Evolutionary conservation across 768 basidiomycete species (phyloP).

Genomic region (Filobasidium floriforme): DNA sequence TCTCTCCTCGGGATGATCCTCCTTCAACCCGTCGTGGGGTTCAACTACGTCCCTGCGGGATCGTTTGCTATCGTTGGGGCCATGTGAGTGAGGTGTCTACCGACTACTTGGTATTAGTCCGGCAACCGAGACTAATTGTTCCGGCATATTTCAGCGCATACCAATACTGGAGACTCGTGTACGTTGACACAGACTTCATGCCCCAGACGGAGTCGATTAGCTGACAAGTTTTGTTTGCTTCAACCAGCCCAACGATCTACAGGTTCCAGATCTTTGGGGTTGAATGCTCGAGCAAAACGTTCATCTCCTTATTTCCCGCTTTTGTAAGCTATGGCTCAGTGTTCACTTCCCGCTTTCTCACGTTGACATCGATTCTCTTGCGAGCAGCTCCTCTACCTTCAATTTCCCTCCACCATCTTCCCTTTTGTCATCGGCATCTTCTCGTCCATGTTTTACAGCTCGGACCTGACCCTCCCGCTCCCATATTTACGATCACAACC

Average conservation of each 20-base stretch:
- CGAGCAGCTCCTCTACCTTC: slow-evolving; percentile 61
- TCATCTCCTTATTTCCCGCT: slow-evolving; percentile 57
- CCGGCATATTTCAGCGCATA: background rate
- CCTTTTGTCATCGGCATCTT: slow-evolving; percentile 61
- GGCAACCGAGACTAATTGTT: background rate
- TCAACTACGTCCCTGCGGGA: slow-evolving; percentile 70
- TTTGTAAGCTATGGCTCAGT: background rate
- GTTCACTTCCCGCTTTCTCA: background rate
- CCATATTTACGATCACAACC: slow-evolving; percentile 22
- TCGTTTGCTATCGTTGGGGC: slow-evolving; percentile 65
- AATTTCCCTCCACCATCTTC: slow-evolving; percentile 59
- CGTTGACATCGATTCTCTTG: too few relatives aligned
- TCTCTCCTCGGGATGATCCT: slow-evolving; percentile 62
- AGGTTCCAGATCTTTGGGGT: slow-evolving; percentile 64
- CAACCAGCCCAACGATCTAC: slow-evolving; percentile 68
- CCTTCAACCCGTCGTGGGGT: slow-evolving; percentile 55
- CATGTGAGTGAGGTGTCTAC: slow-evolving; percentile 28
- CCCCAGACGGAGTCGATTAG: background rate
- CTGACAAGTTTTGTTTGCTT: slow-evolving; percentile 45
- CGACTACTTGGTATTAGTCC: background rate
- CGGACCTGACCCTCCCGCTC: slow-evolving; percentile 62
- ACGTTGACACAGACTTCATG: background rate
- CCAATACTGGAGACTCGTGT: slow-evolving; percentile 15
- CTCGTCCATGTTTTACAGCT: slow-evolving; percentile 70
- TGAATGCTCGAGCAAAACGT: slow-evolving; percentile 25